phyloP scores from a whole-genome alignment of 352 stramenopile species.

The Phytopythium litorale region DNA sequence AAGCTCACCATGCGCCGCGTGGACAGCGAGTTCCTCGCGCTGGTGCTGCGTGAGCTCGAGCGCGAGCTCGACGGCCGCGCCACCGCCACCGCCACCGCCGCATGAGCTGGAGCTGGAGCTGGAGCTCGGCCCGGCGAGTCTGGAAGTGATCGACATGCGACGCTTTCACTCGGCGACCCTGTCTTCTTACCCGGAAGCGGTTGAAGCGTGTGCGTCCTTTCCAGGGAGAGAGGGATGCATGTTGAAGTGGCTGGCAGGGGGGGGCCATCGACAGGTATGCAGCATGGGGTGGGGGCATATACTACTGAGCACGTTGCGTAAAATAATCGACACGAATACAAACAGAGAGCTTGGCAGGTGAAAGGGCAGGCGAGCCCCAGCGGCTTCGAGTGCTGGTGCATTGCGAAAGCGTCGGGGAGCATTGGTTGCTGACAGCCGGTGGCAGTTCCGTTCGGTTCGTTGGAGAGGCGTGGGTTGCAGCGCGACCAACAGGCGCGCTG shows the following conservation, averaged over 20 bases:
- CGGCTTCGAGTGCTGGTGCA: no score
- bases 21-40: conserved; percentile 54
- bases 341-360: neutral
- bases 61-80: conserved; percentile 13
- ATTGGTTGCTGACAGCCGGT: no score
- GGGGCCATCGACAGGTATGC: neutral
- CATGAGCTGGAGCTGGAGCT: conserved; percentile 20
- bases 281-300: neutral
- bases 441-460: no score
- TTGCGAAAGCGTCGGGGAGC: no score
- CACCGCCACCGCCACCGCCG: neutral
- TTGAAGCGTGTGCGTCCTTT: neutral
- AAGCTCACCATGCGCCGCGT: conserved; percentile 74
- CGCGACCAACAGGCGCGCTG: no score
- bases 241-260: neutral
- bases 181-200: neutral
- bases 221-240: neutral
- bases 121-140: neutral
- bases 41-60: conserved; percentile 60
- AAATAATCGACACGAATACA: conserved; percentile 1
- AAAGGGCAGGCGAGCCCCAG: neutral
- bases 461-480: no score
- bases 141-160: neutral
- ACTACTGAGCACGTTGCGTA: conserved; percentile 1
- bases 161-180: neutral